Evolutionary conservation across 495 filamentous ascomycete genomes (phyloP), one percentile per base, ranked within the genome.

Genomic region (Cladorrhinum samala): DNA sequence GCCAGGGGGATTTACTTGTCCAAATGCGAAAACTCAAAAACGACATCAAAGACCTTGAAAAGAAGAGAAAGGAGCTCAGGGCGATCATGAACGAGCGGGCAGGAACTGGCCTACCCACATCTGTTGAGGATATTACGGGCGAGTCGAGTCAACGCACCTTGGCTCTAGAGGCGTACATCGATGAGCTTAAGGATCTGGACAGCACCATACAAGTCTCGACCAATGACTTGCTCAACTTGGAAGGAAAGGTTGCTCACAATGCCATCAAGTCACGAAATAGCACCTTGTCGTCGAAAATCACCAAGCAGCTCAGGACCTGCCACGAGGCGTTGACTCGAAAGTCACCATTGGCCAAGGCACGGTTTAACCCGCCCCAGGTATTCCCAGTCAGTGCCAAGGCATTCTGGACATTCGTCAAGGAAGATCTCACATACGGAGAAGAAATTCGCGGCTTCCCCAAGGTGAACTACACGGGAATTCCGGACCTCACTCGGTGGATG

Each of bases 401-500:
- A 2, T 67, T 57, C 19, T 67, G 64, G 64, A 41, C 37, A 4
- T 13, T 55, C 0, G 17, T 8, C 14, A 7, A 33, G 16, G 20
- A 25, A 9, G 2, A 19, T 8, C 6, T 14, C 5, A 1, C 14
- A 21, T 11, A 19, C 13, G 2, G 9, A 27, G 2, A 9, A 27
- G 20, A 37, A 7, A 0, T n/a, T n/a, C n/a, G n/a, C n/a, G 62
- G 62, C 0, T 65, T 61, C 14, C 62, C 62, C 1, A 47, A 30
- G 4, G 24, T 18, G 11, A 8, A n/a, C 14, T 60, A 65, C 9
- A 63, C 61, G 5, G 62, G 62, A 25, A 63, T 65, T 5, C 62
- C 62, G 9, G 51, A 24, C 4, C 54, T 65, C 6, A 16, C 25
- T 0, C 7, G 37, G 2, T 65, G 60, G 60, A 44, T 64, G 23